phyloP scores from a whole-genome alignment of 2,329 filamentous ascomycete species.

The Beauveria sp. region DNA sequence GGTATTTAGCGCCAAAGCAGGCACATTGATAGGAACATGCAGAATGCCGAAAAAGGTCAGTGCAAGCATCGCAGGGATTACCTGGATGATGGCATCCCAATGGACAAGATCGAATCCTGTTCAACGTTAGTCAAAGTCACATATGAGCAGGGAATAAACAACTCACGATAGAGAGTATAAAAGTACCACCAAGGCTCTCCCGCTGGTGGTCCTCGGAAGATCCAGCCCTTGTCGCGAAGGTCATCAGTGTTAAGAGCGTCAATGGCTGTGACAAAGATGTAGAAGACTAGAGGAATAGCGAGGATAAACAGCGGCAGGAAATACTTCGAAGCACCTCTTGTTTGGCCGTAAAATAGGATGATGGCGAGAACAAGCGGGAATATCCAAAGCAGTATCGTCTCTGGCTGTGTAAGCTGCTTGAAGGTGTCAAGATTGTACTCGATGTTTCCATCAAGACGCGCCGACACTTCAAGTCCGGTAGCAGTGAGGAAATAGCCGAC shows the following conservation, averaged over 20 bases:
- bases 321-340: conserved; percentile 71
- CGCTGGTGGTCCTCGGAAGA: conserved; percentile 78
- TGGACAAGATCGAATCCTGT: conserved; percentile 73
- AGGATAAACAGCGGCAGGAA: conserved; percentile 85
- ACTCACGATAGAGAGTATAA: conserved; percentile 85
- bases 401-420: conserved; percentile 60
- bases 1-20: conserved; percentile 80
- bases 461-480: conserved; percentile 90
- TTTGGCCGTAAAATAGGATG: conserved; percentile 67
- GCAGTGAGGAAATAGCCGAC: conserved; percentile 91
- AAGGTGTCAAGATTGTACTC: conserved; percentile 74
- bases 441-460: conserved; percentile 76
- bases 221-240: conserved; percentile 73
- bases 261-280: conserved; percentile 64
- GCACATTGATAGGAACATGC: conserved; percentile 96
- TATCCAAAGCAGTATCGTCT: conserved; percentile 76
- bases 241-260: conserved; percentile 58
- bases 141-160: too few relatives aligned
- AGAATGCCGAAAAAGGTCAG: conserved; percentile 95
- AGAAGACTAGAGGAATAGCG: conserved; percentile 67
- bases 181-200: conserved; percentile 96
- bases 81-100: conserved; percentile 76
- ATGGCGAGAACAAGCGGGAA: conserved; percentile 72
- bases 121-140: conserved; percentile 15
- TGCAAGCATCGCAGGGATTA: conserved; percentile 89